phyloP scores from a whole-genome alignment of 768 basidiomycete genomes.

The Trametes gibbosa region DNA sequence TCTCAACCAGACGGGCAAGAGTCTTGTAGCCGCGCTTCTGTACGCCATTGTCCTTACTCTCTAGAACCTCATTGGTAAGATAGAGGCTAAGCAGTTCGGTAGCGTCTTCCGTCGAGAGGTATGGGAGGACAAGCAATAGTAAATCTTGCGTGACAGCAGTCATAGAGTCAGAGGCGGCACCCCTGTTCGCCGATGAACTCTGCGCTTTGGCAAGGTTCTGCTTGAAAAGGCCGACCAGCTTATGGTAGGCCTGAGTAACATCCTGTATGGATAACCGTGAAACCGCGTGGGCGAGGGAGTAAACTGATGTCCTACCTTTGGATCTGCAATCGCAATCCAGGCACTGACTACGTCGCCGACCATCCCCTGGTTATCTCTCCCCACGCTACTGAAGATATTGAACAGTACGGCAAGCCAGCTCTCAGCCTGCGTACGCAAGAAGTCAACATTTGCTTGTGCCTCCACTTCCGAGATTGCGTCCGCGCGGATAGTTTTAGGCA shows the following conservation, averaged over 20 bases:
- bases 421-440: constrained; percentile 75
- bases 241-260: constrained; percentile 75
- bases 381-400: constrained; percentile 90
- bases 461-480: constrained; percentile 49
- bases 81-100: constrained; percentile 66
- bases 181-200: constrained; percentile 30
- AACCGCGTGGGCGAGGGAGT: not conserved
- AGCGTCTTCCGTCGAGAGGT: constrained; percentile 61
- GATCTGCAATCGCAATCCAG: constrained; percentile 82
- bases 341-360: constrained; percentile 85
- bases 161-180: constrained; percentile 41
- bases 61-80: constrained; percentile 64
- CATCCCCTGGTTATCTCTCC: constrained; percentile 67
- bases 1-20: constrained; percentile 70
- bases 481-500: constrained; percentile 27
- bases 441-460: constrained; percentile 64
- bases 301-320: constrained; percentile 46
- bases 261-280: constrained; percentile 42
- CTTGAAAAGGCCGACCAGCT: constrained; percentile 70
- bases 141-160: constrained; percentile 78
- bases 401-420: constrained; percentile 95
- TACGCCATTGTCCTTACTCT: constrained; percentile 77
- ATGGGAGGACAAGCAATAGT: constrained; percentile 77
- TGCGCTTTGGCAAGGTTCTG: constrained; percentile 51
- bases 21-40: constrained; percentile 97